Evolutionary conservation across 2,329 filamentous ascomycete genomes (phyloP).

Genomic region (Calonectria pauciramosa): DNA sequence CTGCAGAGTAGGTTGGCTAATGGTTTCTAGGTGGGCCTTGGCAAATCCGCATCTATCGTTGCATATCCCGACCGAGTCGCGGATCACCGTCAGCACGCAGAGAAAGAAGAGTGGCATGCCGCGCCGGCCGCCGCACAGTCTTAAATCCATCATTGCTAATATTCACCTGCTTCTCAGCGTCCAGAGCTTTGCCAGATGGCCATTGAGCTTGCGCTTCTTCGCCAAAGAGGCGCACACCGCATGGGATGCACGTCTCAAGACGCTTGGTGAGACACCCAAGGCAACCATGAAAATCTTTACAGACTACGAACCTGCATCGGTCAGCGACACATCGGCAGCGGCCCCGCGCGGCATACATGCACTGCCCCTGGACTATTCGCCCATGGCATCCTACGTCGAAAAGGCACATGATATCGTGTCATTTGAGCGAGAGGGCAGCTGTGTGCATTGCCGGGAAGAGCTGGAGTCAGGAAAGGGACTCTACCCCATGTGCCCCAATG

Average conservation of each 20-base stretch:
- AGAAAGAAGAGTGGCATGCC: slow-evolving; percentile 68
- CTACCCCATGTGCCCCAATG: slow-evolving; percentile 69
- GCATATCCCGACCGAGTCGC: slow-evolving; percentile 77
- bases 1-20: not conserved
- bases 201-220: slow-evolving; percentile 86
- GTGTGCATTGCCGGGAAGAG: slow-evolving; percentile 64
- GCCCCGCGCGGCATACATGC: slow-evolving; percentile 64
- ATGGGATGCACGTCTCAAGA: slow-evolving; percentile 74
- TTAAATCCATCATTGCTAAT: slow-evolving; percentile 82
- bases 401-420: slow-evolving; percentile 68
- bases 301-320: slow-evolving; percentile 61
- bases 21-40: slow-evolving; percentile 83
- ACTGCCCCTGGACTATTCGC: slow-evolving; percentile 68
- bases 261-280: slow-evolving; percentile 62
- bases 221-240: slow-evolving; percentile 74
- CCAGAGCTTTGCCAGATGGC: slow-evolving; percentile 86
- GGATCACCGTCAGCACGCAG: slow-evolving; percentile 67
- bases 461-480: slow-evolving; percentile 65
- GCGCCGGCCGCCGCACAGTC: slow-evolving; percentile 68
- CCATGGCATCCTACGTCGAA: slow-evolving; percentile 66
- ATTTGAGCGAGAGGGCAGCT: slow-evolving; percentile 69
- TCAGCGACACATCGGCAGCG: slow-evolving; percentile 17
- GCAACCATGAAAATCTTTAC: slow-evolving; percentile 66
- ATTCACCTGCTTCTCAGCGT: slow-evolving; percentile 85
- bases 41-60: slow-evolving; percentile 86